Evolutionary conservation across 1,284 basidiomycete species (phyloP), one percentile per base, ranked within the genome.

Genomic region (Hymenochaete sp.): DNA sequence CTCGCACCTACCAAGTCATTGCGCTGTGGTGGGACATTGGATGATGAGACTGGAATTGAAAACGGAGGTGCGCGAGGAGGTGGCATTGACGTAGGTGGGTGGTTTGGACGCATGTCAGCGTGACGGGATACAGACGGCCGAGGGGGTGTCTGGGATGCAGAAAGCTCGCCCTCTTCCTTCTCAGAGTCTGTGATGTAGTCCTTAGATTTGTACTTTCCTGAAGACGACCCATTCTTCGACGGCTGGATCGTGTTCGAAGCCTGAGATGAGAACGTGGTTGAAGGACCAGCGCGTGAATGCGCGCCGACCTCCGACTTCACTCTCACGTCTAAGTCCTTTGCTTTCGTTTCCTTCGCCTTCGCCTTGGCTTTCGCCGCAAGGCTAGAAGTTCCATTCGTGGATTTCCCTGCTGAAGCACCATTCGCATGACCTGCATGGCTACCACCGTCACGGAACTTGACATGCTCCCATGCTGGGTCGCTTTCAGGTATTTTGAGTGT

Each of bases 381-480:
- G 36, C 61, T 62, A 35, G 44, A 57, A 7, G 53, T 47, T n/a
- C 55, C 51, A 21, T 53, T 52, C 33, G 50, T 48, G 11, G 55
- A 46, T 18, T 57, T 38, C 16, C 19, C 31, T 28, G 42, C 16
- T 22, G 44, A 10, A 13, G 40, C 38, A 22, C 44, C 37, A 13
- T 25, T 39, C 29, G 39, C 33, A 22, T 29, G 25, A 14, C 51
- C 50, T n/a, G n/a, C n/a, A n/a, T n/a, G n/a, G n/a, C n/a, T n/a
- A n/a, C n/a, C n/a, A 4, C 52, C 48, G 4, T 42, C 24, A n/a
- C 65, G 64, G 35, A 58, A 66, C 24, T 59, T 60, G 6, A 64
- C 61, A 41, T 70, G 61, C 1, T 65, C 57, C 82, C 82, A 84
- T 6, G 65, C 59, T 3, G 75, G 66, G 59, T 83, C 75, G 10